Conservation (phyloP, 106 monocot genomes). For the Allium cepa region DNA sequence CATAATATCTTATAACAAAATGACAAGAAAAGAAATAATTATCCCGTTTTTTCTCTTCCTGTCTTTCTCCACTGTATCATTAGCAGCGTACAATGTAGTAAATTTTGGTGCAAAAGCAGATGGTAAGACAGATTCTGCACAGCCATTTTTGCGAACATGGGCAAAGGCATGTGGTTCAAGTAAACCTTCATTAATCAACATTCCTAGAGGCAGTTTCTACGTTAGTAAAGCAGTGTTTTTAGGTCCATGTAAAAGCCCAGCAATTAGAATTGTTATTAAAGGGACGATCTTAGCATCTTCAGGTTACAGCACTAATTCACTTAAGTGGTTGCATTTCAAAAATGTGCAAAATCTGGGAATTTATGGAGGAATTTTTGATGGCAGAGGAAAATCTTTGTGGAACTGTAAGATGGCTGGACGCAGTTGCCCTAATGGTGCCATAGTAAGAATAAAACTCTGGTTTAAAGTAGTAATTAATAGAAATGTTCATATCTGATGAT, state of each 20-base stretch:
- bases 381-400: slow-evolving; percentile 14
- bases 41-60: background rate
- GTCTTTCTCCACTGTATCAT: background rate
- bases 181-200: slow-evolving; percentile 14
- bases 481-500: no score
- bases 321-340: slow-evolving; percentile 23
- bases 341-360: slow-evolving; percentile 17
- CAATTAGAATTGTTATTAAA: slow-evolving; percentile 8
- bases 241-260: slow-evolving; percentile 37
- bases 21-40: background rate
- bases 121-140: slow-evolving; percentile 27
- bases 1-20: background rate
- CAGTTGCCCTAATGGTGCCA: slow-evolving; percentile 22
- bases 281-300: slow-evolving; percentile 38
- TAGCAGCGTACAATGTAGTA: slow-evolving; percentile 15
- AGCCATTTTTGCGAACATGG: slow-evolving; percentile 42
- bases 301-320: background rate
- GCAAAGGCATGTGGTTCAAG: slow-evolving; percentile 21
- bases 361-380: slow-evolving; percentile 18
- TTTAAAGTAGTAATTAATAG: no score
- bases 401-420: slow-evolving; percentile 23
- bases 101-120: slow-evolving; percentile 32
- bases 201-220: slow-evolving; percentile 34
- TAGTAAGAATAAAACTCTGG: background rate
- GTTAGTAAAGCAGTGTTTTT: slow-evolving; percentile 19